phyloP scores from a whole-genome alignment of 139 green algal species.

The Tetraselmis chui region DNA sequence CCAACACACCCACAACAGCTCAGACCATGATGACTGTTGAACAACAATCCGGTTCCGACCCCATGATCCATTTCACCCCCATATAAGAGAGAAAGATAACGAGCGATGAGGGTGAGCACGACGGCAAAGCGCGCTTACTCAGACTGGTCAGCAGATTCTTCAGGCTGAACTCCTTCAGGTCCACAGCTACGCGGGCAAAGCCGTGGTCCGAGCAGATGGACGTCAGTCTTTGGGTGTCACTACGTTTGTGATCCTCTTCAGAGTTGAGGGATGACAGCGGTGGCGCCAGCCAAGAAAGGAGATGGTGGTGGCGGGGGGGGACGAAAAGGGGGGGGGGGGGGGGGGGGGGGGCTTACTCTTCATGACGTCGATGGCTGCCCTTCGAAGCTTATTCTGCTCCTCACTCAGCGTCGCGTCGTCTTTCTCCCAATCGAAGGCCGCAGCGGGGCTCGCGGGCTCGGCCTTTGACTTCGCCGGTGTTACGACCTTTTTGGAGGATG shows the following conservation, averaged over 20 bases:
- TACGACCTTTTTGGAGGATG: no score
- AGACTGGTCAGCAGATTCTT: background rate
- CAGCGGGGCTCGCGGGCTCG: background rate
- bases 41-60: no score
- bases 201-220: background rate
- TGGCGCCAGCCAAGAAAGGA: no score
- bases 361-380: background rate
- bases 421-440: background rate
- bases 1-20: no score
- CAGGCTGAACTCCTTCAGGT: background rate
- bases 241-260: no score
- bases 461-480: background rate
- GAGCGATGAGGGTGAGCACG: no score
- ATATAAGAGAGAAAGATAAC: no score
- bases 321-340: background rate
- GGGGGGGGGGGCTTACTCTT: background rate
- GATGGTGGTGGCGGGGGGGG: background rate
- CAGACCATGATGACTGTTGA: no score
- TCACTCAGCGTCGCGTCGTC: background rate
- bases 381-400: background rate
- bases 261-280: no score
- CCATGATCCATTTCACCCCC: no score
- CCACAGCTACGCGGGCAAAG: background rate
- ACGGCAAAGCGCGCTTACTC: no score
- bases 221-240: background rate